phyloP scores from a whole-genome alignment of 2,329 filamentous ascomycete genomes.

The Calonectria crousiana region DNA sequence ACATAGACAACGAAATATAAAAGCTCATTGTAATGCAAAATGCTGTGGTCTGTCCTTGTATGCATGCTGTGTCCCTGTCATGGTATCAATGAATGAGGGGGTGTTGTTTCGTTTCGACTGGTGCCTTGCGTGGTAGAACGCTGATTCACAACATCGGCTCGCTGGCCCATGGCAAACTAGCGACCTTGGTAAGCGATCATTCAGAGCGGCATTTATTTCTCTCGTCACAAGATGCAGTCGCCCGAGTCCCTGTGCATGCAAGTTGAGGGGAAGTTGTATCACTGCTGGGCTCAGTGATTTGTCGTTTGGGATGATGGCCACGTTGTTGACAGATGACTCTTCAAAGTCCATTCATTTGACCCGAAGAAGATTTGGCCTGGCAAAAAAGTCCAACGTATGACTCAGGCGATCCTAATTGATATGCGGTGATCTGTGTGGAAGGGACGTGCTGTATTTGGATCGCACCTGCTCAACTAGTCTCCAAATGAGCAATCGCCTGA shows the following conservation, averaged over 20 bases:
- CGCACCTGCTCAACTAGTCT: not conserved
- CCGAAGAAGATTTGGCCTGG: not conserved
- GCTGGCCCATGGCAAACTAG: not conserved
- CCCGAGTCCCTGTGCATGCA: not conserved
- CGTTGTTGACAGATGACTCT: not conserved
- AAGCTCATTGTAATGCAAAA: constrained; percentile 20
- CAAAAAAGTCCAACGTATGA: not conserved
- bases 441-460: not conserved
- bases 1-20: constrained; percentile 29
- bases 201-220: not conserved
- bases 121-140: not conserved
- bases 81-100: not conserved
- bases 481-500: not conserved
- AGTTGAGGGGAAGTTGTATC: constrained; percentile 13
- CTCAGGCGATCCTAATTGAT: not conserved
- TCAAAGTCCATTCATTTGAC: not conserved
- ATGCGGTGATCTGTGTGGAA: not conserved
- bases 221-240: not conserved
- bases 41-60: not conserved
- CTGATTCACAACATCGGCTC: not conserved
- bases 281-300: not conserved
- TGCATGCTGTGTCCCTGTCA: not conserved
- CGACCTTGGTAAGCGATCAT: not conserved
- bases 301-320: not conserved
- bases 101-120: not conserved